A percentile compares a stretch with the other conserved stretches of the same genome.
These are phyloP conservation scores for Pilobolus umbonatus DNA, from an alignment of 192 early-diverging fungal species.

Conservation along the genomic window DNA sequence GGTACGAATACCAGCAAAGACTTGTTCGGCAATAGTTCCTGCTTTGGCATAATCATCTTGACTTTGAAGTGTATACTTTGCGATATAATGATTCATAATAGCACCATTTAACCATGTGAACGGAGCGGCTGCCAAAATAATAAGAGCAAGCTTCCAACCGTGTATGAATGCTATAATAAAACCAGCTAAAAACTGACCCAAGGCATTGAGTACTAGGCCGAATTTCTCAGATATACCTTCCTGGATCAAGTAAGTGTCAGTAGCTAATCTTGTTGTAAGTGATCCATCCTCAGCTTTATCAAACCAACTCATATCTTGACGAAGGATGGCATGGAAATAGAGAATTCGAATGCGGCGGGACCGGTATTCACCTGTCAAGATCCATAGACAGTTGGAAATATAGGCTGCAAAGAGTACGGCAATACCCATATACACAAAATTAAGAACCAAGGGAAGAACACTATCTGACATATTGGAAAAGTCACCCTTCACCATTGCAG, in stretches of 20 bases:
- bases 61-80: conserved; percentile 13
- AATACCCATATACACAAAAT: conserved; percentile 53
- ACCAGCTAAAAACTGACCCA: conserved; percentile 63
- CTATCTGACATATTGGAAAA: conserved; percentile 8
- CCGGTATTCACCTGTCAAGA: conserved; percentile 43
- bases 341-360: conserved; percentile 64
- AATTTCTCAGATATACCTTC: conserved; percentile 86
- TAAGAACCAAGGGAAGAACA: conserved; percentile 32
- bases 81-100: conserved; percentile 7
- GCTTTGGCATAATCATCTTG: conserved; percentile 68
- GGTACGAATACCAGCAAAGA: conserved; percentile 73
- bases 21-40: conserved; percentile 81
- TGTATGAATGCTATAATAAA: conserved; percentile 70
- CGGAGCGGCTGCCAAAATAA: conserved; percentile 71
- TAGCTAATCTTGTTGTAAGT: conserved; percentile 78
- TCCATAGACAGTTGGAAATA: conserved; percentile 52
- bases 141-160: conserved; percentile 78
- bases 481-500: neutral
- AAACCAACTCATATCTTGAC: conserved; percentile 85
- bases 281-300: conserved; percentile 73
- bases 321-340: conserved; percentile 73
- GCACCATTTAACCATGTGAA: conserved; percentile 1
- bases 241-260: conserved; percentile 80
- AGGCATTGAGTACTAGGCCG: conserved; percentile 57
- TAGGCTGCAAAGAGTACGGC: conserved; percentile 52